phyloP scores from a whole-genome alignment of 768 basidiomycete species.

The Mycena haematopus region DNA sequence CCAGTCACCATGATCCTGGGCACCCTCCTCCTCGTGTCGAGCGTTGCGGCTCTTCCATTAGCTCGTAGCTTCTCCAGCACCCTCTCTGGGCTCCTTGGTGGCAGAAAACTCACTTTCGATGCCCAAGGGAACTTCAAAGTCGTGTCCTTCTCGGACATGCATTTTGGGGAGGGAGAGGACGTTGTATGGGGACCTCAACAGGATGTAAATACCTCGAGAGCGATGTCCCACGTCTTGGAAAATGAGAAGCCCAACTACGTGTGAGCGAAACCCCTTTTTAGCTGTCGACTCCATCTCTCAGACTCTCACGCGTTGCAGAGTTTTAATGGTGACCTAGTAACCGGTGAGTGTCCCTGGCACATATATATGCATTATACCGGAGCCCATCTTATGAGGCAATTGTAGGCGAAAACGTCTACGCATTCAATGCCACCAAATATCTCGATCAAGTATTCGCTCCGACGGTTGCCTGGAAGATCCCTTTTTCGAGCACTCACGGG shows the following conservation, averaged over 20 bases:
- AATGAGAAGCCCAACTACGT: slow-evolving; percentile 28
- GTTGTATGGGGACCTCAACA: slow-evolving; percentile 26
- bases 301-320: slow-evolving; percentile 6
- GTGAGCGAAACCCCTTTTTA: not conserved
- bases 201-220: slow-evolving; percentile 23
- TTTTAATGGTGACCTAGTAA: slow-evolving; percentile 30
- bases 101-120: slow-evolving; percentile 27
- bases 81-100: slow-evolving; percentile 4
- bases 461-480: slow-evolving; percentile 22
- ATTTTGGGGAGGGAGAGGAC: slow-evolving; percentile 27
- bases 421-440: slow-evolving; percentile 28
- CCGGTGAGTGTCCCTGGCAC: slow-evolving; percentile 11
- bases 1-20: slow-evolving; percentile 13
- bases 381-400: not conserved
- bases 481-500: slow-evolving; percentile 29
- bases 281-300: not conserved
- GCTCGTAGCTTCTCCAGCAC: slow-evolving; percentile 21
- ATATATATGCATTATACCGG: too few species aligned
- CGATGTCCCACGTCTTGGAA: slow-evolving; percentile 12
- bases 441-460: slow-evolving; percentile 28
- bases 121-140: slow-evolving; percentile 28
- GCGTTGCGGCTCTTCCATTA: slow-evolving; percentile 18
- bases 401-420: slow-evolving; percentile 28
- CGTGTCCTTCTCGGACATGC: slow-evolving; percentile 31
- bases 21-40: slow-evolving; percentile 14